These are phyloP conservation scores for Macrocybe gigantea DNA, from an alignment of 768 basidiomycete species.

Conservation along the genomic window DNA sequence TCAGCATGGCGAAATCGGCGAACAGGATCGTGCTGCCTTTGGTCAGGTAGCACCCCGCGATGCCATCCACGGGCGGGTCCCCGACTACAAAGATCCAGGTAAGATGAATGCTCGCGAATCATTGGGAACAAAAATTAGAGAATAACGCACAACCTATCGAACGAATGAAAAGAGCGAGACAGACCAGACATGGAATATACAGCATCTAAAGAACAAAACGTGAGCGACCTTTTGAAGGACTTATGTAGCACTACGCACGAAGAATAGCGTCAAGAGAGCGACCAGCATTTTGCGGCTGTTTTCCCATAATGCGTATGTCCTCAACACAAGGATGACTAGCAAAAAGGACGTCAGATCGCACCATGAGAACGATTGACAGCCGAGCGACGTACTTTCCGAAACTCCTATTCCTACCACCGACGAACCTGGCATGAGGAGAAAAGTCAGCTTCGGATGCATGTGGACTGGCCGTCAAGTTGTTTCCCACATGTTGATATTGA, in stretches of 20 bases:
- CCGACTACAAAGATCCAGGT: not conserved
- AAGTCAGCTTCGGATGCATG: not conserved
- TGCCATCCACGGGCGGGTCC: not conserved
- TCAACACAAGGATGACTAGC: constrained; percentile 7
- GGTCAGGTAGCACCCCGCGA: not conserved
- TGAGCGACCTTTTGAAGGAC: not conserved
- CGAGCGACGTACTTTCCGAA: constrained; percentile 4
- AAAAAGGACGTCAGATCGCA: not conserved
- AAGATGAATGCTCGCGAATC: not conserved
- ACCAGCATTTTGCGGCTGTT: constrained; percentile 6
- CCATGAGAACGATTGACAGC: not conserved
- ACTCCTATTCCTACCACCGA: not conserved
- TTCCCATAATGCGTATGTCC: constrained; percentile 8
- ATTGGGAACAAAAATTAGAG: not conserved
- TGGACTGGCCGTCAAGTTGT: not conserved
- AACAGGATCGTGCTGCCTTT: not conserved
- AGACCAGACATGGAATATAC: not conserved
- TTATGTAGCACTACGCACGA: not conserved
- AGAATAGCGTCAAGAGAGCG: not conserved
- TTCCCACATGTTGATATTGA: not conserved
- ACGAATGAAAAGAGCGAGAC: not conserved
- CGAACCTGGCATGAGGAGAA: not conserved
- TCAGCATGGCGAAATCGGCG: not conserved
- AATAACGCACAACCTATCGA: not conserved
- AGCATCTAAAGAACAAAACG: not conserved